These are phyloP conservation scores for Coix lacrymajobi DNA, from an alignment of 176 grass and related monocot species.

Conservation along the genomic window DNA sequence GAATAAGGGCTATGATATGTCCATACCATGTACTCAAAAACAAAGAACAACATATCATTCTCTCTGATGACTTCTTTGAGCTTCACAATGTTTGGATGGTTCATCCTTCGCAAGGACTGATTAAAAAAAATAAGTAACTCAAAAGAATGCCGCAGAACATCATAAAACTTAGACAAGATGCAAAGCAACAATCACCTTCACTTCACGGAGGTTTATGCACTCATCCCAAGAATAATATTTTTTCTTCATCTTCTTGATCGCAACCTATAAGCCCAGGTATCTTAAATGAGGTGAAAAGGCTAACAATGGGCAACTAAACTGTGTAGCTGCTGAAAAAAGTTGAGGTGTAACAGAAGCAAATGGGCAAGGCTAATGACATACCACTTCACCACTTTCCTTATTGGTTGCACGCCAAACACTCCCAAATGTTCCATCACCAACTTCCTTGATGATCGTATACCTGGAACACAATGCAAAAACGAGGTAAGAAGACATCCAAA, in stretches of 20 bases:
- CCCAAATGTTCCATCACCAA: conserved; percentile 97
- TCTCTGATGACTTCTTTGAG: conserved; percentile 99
- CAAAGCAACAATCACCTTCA: conserved; percentile 66
- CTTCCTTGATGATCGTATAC: conserved; percentile 90
- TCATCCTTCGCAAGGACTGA: conserved; percentile 89
- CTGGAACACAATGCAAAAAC: conserved; percentile 27
- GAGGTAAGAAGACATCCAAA: neutral
- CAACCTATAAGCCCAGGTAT: conserved; percentile 50
- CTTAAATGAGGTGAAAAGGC: neutral
- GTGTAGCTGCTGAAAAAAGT: neutral
- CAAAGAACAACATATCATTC: conserved; percentile 83
- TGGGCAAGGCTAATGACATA: conserved; percentile 36
- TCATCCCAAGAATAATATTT: conserved; percentile 98
- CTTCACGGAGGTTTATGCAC: conserved; percentile 98
- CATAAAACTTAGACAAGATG: neutral
- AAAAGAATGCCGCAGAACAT: conserved; percentile 8
- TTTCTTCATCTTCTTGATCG: conserved; percentile 99
- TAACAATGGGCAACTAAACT: neutral
- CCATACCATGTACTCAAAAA: conserved; percentile 99
- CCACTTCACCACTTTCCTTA: conserved; percentile 89
- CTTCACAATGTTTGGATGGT: conserved; percentile 98
- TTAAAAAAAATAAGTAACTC: neutral
- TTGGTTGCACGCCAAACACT: conserved; percentile 93
- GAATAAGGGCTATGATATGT: conserved; percentile 1
- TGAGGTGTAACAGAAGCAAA: neutral